These are phyloP conservation scores for rapeseed (Brassica napus) DNA, from an alignment of 345 rosid genomes.

Conservation along the genomic window DNA sequence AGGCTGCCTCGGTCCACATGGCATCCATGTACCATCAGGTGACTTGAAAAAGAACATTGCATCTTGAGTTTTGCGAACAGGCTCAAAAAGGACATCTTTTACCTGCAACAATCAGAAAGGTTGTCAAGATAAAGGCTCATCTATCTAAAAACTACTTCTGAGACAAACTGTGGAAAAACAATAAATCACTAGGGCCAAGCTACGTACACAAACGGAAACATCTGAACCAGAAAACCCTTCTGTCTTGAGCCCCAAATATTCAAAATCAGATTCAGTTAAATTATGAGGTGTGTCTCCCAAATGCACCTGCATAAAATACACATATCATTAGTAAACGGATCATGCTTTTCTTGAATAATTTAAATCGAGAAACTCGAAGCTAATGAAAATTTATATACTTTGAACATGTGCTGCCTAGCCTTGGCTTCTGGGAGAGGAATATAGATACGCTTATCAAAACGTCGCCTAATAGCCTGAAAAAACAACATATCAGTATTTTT, in stretches of 20 bases:
- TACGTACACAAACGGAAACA: slow-evolving; percentile 87
- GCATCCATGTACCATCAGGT: slow-evolving; percentile 68
- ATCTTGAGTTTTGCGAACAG: slow-evolving; percentile 91
- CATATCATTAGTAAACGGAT: neutral
- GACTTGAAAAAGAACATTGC: slow-evolving; percentile 77
- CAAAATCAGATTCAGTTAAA: slow-evolving; percentile 84
- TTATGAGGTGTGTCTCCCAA: slow-evolving; percentile 95
- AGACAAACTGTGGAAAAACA: neutral
- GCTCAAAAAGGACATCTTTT: slow-evolving; percentile 91
- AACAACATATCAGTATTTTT: slow-evolving; percentile 28
- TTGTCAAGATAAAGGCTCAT: neutral
- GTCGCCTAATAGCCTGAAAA: slow-evolving; percentile 82
- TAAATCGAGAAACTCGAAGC: neutral
- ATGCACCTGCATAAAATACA: slow-evolving; percentile 60
- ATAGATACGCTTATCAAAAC: slow-evolving; percentile 95
- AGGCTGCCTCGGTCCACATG: slow-evolving; percentile 83
- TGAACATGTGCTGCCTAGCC: slow-evolving; percentile 94
- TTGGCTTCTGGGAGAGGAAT: slow-evolving; percentile 92
- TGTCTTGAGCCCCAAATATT: slow-evolving; percentile 69
- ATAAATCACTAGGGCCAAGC: neutral
- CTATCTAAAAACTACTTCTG: neutral
- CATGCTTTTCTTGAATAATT: neutral
- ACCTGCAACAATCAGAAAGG: slow-evolving; percentile 50
- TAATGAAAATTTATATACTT: slow-evolving; percentile 46
- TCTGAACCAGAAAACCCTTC: slow-evolving; percentile 98